Conservation (phyloP, 345 rosid species). For the Eucalyptus regnans region DNA sequence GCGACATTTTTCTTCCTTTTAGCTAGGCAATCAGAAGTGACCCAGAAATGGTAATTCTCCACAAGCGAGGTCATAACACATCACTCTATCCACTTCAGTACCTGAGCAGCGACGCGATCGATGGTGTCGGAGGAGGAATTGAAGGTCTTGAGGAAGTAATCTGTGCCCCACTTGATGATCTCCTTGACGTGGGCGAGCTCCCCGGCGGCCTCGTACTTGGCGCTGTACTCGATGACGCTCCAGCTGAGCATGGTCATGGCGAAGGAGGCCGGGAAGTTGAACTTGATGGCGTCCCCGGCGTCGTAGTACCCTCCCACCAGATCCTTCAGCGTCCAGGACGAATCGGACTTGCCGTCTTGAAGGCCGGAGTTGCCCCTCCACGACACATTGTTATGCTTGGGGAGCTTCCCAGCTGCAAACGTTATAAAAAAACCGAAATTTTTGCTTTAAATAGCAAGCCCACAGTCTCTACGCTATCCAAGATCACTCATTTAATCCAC, state of each 20-base stretch:
- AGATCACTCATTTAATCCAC: background rate
- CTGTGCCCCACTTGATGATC: slow-evolving; percentile 90
- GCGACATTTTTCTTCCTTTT: background rate
- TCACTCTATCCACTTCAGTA: background rate
- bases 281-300: slow-evolving; percentile 96
- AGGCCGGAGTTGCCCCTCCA: slow-evolving; percentile 90
- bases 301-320: slow-evolving; percentile 86
- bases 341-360: slow-evolving; percentile 63
- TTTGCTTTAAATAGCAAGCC: background rate
- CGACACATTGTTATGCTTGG: slow-evolving; percentile 84
- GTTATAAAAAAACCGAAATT: no score
- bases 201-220: slow-evolving; percentile 80
- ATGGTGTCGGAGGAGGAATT: slow-evolving; percentile 72
- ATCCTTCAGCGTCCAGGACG: slow-evolving; percentile 38
- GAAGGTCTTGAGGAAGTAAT: slow-evolving; percentile 88
- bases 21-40: background rate
- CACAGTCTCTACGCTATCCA: background rate
- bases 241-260: slow-evolving; percentile 98
- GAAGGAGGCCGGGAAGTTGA: slow-evolving; percentile 77
- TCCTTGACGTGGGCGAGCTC: slow-evolving; percentile 91
- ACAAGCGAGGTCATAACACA: background rate
- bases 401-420: slow-evolving; percentile 73
- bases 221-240: slow-evolving; percentile 96
- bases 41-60: background rate
- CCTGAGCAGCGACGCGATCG: slow-evolving; percentile 56